Conservation (phyloP, 805 yeast genomes). For the Metschnikowia cerradonensis region DNA sequence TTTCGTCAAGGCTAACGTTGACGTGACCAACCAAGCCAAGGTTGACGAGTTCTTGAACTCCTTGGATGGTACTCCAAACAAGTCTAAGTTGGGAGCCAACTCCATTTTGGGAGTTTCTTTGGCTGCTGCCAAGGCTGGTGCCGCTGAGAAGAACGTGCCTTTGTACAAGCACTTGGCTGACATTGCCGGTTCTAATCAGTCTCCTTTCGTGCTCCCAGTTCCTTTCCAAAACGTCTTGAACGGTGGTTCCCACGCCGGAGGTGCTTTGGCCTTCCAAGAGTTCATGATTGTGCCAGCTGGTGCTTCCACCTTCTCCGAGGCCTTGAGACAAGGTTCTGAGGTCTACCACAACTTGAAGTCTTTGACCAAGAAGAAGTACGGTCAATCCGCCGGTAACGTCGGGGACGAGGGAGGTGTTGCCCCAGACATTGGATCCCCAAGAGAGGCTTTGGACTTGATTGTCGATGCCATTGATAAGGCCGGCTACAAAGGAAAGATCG, state of each 20-base stretch:
- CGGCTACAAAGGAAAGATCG: slow-evolving; percentile 91
- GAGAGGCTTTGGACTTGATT: slow-evolving; percentile 95
- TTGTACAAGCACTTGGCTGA: slow-evolving; percentile 88
- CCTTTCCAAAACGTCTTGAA: slow-evolving; percentile 98
- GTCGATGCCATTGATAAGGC: slow-evolving; percentile 84
- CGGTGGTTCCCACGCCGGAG: slow-evolving; percentile 99
- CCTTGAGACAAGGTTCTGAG: slow-evolving; percentile 94
- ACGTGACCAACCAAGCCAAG: slow-evolving; percentile 81
- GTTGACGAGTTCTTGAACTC: slow-evolving; percentile 80
- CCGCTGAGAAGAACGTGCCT: slow-evolving; percentile 92
- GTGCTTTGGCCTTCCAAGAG: slow-evolving; percentile 98
- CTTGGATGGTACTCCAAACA: slow-evolving; percentile 97
- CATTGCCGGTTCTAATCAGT: slow-evolving; percentile 65
- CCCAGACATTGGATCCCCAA: slow-evolving; percentile 92
- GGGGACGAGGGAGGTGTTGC: slow-evolving; percentile 99
- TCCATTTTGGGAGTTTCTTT: slow-evolving; percentile 97
- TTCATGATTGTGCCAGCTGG: slow-evolving; percentile 98
- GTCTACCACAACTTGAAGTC: slow-evolving; percentile 96
- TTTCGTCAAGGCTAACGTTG: slow-evolving; percentile 70
- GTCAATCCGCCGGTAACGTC: slow-evolving; percentile 98
- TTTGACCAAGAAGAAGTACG: slow-evolving; percentile 90
- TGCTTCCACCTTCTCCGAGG: slow-evolving; percentile 89
- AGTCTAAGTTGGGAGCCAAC: slow-evolving; percentile 96
- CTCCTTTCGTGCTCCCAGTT: slow-evolving; percentile 93
- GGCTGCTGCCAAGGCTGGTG: slow-evolving; percentile 97